Base-by-base conservation (phyloP, 495 filamentous ascomycete genomes). In the Chaetomium fimeti region DNA sequence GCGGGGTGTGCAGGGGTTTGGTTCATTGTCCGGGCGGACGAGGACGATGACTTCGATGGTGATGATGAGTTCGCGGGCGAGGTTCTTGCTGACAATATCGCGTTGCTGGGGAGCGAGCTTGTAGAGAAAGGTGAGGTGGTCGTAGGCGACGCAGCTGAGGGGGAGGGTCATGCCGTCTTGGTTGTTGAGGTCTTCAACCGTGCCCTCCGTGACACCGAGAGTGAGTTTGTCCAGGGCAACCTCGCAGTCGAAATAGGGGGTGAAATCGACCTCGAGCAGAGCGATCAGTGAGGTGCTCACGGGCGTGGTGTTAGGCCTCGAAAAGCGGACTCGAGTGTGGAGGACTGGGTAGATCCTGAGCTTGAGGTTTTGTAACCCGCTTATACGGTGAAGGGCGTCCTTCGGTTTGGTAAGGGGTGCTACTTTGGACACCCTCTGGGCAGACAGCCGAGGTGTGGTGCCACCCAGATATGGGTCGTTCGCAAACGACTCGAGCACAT, bases 41-140 rank as follows among this genome's bases (percentile, higher is more conserved):
- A 87, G 78, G 16, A 88, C 88, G 32, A 78, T 81, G 12, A 89
- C 90, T 47, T 80, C 80, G 48, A 97, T 83, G 16, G 81, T 82
- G 53, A 97, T 89, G 43, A 74, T 64, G 1, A 84, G 76, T 43
- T 78, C 76, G 20, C 73, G 72, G 49, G 77, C 66, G 79, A 83
- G 73, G 85, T 74, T 69, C 72, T 79, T 78, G 82, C 79, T 64
- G 78, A 74, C 68, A 80, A 84, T 73, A 58, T 85, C 82, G 9
- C 84, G 82, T 63, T 88, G 83, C 55, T 84, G 83, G 1, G 89
- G 89, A 3, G 81, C 81, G 24, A 98, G 79, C 65, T 87, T 87
- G 76, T 94, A 96, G 58, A 97, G 79, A 68, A 95, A 87, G 7
- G 91, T 94, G 58, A 93, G 76, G 74, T 93, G 91, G 68, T 97